These are phyloP conservation scores for Rhodamnia rubescens DNA, from an alignment of 345 rosid species.

Conservation along the genomic window DNA sequence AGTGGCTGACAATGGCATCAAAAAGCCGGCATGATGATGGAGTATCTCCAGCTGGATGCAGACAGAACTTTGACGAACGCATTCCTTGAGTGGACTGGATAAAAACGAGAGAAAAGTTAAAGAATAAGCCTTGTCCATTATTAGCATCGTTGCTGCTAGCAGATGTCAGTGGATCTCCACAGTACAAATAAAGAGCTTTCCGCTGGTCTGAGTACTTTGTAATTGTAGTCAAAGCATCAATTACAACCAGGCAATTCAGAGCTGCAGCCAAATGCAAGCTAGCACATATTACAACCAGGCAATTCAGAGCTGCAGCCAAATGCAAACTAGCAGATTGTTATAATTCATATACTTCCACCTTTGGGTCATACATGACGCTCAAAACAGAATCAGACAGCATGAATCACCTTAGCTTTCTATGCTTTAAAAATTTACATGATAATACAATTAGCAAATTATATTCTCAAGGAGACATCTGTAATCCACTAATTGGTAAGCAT, in stretches of 20 bases:
- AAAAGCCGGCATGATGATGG: constrained; percentile 88
- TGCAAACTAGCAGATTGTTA: not conserved
- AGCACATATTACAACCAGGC: not conserved
- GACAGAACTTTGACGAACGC: constrained; percentile 84
- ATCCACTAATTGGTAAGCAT: not conserved
- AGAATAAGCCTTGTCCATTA: not conserved
- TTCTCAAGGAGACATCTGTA: not conserved
- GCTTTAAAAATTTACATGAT: not conserved
- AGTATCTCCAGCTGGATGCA: constrained; percentile 87
- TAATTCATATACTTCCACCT: not conserved
- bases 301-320: not conserved
- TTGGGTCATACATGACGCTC: not conserved
- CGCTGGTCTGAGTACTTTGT: not conserved
- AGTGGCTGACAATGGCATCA: constrained; percentile 84
- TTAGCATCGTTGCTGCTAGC: not conserved
- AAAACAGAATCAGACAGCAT: not conserved
- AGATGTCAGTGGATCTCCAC: not conserved
- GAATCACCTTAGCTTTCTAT: not conserved
- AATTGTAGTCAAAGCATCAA: not conserved
- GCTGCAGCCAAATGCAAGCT: not conserved
- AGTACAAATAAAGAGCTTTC: not conserved
- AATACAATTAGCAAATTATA: not conserved
- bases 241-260: not conserved
- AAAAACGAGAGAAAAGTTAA: not conserved
- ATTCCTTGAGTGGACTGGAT: constrained; percentile 66